Conservation (phyloP, 192 early-diverging fungal genomes). For the Backusella liffmaniae region DNA sequence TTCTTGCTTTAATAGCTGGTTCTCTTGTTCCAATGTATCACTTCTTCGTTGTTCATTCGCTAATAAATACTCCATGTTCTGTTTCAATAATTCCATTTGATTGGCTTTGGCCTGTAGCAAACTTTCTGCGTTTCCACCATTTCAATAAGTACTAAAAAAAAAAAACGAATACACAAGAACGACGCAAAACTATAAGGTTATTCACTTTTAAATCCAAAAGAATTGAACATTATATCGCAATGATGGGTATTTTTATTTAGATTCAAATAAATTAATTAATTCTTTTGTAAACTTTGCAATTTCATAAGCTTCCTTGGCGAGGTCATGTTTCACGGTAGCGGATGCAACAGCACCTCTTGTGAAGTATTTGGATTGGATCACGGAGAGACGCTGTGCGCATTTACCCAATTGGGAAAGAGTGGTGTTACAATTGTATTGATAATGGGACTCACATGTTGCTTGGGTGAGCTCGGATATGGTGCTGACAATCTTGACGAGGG, state of each 20-base stretch:
- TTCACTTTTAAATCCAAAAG: too few species aligned
- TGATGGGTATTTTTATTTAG: background rate
- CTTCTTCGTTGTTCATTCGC: too few species aligned
- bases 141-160: too few species aligned
- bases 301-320: slow-evolving; percentile 84
- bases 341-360: slow-evolving; percentile 39
- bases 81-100: too few species aligned
- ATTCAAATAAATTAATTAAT: slow-evolving; percentile 66
- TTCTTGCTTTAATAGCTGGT: too few species aligned
- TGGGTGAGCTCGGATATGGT: slow-evolving; percentile 52
- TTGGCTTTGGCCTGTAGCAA: too few species aligned
- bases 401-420: background rate
- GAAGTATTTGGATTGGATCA: slow-evolving; percentile 6
- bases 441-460: slow-evolving; percentile 36
- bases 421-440: background rate
- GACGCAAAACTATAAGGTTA: too few species aligned
- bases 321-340: slow-evolving; percentile 76
- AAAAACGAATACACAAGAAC: too few species aligned
- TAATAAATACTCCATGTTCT: too few species aligned
- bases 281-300: slow-evolving; percentile 90
- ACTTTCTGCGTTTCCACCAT: too few species aligned
- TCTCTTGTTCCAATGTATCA: too few species aligned
- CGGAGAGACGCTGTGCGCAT: background rate
- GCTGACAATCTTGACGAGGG: slow-evolving; percentile 36
- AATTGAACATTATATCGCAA: too few species aligned